phyloP scores from a whole-genome alignment of 179 eudicot genomes.

The Beta corolliflora region DNA sequence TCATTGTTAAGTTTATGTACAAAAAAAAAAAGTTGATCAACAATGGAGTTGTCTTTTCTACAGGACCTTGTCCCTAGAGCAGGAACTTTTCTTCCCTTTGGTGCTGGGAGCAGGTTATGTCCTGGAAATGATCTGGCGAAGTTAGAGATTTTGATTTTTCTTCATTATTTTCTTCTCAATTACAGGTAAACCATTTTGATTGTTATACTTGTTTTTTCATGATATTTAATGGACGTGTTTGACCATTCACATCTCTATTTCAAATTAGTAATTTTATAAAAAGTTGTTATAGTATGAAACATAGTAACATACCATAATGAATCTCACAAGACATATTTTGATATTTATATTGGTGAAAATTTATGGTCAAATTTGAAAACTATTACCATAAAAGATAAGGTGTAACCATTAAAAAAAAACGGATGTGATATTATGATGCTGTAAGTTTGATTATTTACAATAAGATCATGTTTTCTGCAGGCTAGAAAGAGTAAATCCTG shows the following conservation, averaged over 20 bases:
- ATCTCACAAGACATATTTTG: too few species aligned
- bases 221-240: too few species aligned
- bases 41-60: not conserved
- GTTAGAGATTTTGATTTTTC: conserved; percentile 75
- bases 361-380: too few species aligned
- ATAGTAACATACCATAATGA: too few species aligned
- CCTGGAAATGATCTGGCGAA: conserved; percentile 94
- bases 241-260: too few species aligned
- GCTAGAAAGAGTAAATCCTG: conserved; percentile 58
- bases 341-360: too few species aligned
- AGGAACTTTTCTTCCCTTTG: conserved; percentile 77
- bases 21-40: not conserved
- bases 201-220: not conserved
- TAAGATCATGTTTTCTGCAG: conserved; percentile 37
- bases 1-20: not conserved
- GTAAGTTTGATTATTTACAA: not conserved
- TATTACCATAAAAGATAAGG: too few species aligned
- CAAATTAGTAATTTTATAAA: too few species aligned
- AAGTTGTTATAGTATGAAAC: too few species aligned
- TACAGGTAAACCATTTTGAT: conserved; percentile 47
- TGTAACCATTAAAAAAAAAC: too few species aligned
- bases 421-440: too few species aligned
- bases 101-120: conserved; percentile 74
- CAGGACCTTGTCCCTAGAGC: conserved; percentile 59
- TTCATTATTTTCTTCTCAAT: conserved; percentile 77